Evolutionary conservation across 1,284 basidiomycete genomes (phyloP), one percentile per base, ranked within the genome.

Genomic region (Trichosporon sp.): DNA sequence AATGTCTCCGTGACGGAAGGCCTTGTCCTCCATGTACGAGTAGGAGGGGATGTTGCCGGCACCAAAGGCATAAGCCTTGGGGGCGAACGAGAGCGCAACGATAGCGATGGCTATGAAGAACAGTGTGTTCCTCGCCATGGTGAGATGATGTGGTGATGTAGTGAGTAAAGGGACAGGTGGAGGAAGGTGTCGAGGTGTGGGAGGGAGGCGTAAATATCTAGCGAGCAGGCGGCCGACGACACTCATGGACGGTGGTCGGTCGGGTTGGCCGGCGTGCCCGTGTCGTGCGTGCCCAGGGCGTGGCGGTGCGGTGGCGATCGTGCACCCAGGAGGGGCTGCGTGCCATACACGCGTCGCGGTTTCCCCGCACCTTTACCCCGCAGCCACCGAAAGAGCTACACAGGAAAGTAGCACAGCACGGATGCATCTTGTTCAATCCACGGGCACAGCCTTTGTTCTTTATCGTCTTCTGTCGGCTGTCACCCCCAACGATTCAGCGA

Each of bases 1-100:
- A 73, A 94, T 93, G 82, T 94, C 92, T 48, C 92, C 92, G 80
- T 94, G 92, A 64, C 92, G 86, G 83, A 92, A 94, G 0, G 92
- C 92, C 76, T 87, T 89, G 65, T 91, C 82, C 73, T 85, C 84
- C 37, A 85, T 80, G 69, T 83, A 84, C 10, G 84, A 82, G 77
- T 80, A 84, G 3, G 77, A 76, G 14, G 83, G 82, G 70, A 84
- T 84, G 70, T 84, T 84, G 51, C 82, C 82, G 31, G 83, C 83
- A 48, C 83, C 83, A 67, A 84, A 84, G 35, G 81, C 83, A 19
- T 76, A 77, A 5, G 79, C 80, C 68, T 74, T 68, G 7, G 83
- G 81, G 5, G 79, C 76, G 71, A 82, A 82, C 0, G 81, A 79
- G 38, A 84, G 77, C 35, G 81, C 80, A 35, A 81, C 76, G 16